Evolutionary conservation across 768 basidiomycete species (phyloP), one percentile per base, ranked within the genome.

Genomic region (Pleurotus tuoliensis): DNA sequence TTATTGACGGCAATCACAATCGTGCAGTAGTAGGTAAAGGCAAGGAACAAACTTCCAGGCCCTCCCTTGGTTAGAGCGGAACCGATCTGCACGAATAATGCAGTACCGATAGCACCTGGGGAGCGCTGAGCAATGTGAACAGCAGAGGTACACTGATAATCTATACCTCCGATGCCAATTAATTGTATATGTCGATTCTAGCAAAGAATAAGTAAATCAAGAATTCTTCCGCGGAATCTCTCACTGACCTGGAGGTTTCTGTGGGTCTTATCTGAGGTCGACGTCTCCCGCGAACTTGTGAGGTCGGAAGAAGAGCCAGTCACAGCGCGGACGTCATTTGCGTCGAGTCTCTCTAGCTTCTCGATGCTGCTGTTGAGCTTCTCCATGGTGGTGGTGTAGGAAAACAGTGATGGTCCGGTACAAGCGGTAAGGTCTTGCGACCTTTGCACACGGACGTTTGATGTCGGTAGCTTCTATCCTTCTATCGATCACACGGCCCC

Each of bases 21-120:
- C 1, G 76, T 74, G 8, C 65, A 79, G 80, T 80, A 82, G 55
- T 80, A 52, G 1, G 71, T 71, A 58, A 81, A 81, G 7, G 78
- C 79, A n/a, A 81, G 16, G 54, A 82, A 79, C 37, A 82, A 66
- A 62, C 76, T 80, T 5, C 60, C 80, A 48, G 88, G 88, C 12
- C 88, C 88, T 15, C 86, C 86, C 49, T 77, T 78, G 1, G 75
- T 73, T 25, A 91, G 69, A 3, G 81, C 69, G 2, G 74, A 63
- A 18, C 88, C 87, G n/a, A 87, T 88, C 61, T 87, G 88, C 12
- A 90, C 80, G 71, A 88, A 88, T 16, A 89, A 75, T 54, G 84
- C 87, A 3, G 87, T 89, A 53, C 88, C 87, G 57, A 90, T 79
- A n/a, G 87, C 86, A 46, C 87, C 87, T 76, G 46, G 39, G 44